Conservation (phyloP, 2,329 filamentous ascomycete species). For the Mycosphaerella arachidis region DNA sequence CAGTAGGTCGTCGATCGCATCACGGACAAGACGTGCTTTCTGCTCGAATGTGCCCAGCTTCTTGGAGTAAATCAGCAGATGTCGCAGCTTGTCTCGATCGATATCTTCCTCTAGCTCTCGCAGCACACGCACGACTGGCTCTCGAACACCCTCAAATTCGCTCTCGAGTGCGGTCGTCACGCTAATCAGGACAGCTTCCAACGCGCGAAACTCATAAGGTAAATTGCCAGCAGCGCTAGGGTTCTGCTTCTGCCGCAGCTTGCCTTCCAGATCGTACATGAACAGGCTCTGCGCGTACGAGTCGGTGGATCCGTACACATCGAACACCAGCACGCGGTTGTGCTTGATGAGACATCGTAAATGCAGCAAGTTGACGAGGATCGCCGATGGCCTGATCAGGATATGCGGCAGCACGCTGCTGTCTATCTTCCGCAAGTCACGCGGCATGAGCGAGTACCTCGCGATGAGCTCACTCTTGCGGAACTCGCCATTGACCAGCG, state of each 20-base stretch:
- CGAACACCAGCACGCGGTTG: constrained; percentile 90
- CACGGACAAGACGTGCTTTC: constrained; percentile 87
- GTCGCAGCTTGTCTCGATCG: constrained; percentile 84
- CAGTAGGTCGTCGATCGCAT: constrained; percentile 89
- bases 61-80: constrained; percentile 90
- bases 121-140: constrained; percentile 84
- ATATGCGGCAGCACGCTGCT: constrained; percentile 94
- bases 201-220: constrained; percentile 91
- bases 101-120: constrained; percentile 94
- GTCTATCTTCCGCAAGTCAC: constrained; percentile 95
- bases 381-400: constrained; percentile 84
- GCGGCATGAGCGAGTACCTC: constrained; percentile 90
- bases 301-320: constrained; percentile 89
- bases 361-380: constrained; percentile 93
- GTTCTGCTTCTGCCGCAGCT: constrained; percentile 73
- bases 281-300: constrained; percentile 95
- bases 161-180: constrained; percentile 88
- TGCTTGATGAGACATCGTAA: constrained; percentile 92
- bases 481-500: constrained; percentile 89
- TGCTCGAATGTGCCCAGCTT: constrained; percentile 96
- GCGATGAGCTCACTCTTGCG: constrained; percentile 97
- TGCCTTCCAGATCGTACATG: constrained; percentile 95
- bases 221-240: constrained; percentile 54
- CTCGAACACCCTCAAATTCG: constrained; percentile 89
- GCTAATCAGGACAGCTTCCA: constrained; percentile 91